Percentiles rank a stretch among this genome's conserved stretches.
Evolutionary conservation across 768 basidiomycete genomes (phyloP).

Genomic region (Trametes punicea): DNA sequence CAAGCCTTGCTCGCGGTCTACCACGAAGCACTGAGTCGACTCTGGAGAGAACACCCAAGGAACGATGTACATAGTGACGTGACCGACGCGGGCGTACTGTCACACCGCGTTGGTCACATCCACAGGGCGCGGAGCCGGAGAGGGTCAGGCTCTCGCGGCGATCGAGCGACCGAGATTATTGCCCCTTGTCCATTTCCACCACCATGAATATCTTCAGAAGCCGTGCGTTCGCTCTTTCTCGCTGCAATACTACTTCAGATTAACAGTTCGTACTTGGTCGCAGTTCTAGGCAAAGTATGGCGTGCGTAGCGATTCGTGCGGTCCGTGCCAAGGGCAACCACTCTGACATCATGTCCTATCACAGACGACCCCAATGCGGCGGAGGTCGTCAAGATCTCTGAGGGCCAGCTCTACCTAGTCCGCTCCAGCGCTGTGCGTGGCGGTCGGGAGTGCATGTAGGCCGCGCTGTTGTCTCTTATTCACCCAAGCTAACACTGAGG

Average conservation of each 20-base stretch:
- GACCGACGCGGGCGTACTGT: constrained; percentile 17
- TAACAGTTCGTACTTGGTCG: constrained; percentile 20
- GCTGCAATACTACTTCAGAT: background rate
- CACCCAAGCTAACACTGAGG: background rate
- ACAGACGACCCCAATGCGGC: constrained; percentile 91
- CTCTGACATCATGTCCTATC: constrained; percentile 27
- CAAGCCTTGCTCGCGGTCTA: background rate
- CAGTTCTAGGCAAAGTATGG: constrained; percentile 93
- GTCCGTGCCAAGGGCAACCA: background rate
- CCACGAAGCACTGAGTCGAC: background rate
- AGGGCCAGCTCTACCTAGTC: constrained; percentile 87
- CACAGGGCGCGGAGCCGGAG: constrained; percentile 8
- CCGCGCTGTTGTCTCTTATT: constrained; percentile 34
- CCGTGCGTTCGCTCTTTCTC: constrained; percentile 45
- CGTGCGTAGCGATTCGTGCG: constrained; percentile 53
- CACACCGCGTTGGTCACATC: constrained; percentile 20
- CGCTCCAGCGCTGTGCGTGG: constrained; percentile 89
- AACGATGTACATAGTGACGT: too few relatives aligned
- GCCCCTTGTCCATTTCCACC: constrained; percentile 18
- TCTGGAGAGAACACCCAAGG: too few relatives aligned
- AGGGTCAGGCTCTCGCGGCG: background rate
- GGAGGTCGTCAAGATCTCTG: constrained; percentile 92
- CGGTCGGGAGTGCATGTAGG: constrained; percentile 97
- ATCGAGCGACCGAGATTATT: constrained; percentile 3
- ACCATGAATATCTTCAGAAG: constrained; percentile 85